A percentile compares a stretch with the other conserved stretches of the same genome.
Evolutionary conservation across 768 basidiomycete species (phyloP).

Genomic region (Trametes punicea): DNA sequence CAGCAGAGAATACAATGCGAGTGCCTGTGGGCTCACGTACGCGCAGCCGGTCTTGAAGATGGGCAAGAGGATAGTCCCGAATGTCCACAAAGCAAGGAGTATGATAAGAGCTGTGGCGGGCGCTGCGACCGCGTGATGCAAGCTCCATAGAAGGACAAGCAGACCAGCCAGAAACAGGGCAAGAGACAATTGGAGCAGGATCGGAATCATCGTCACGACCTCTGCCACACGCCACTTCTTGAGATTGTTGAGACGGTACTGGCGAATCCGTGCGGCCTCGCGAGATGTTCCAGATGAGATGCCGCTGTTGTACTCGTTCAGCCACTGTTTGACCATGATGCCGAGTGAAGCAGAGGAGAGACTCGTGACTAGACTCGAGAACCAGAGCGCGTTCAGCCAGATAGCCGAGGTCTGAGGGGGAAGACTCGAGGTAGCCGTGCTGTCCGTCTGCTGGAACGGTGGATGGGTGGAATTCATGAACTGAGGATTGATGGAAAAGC

Average conservation of each 20-base stretch:
- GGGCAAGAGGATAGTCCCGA: no score
- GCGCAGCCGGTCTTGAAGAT: no score
- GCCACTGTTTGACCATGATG: conserved; percentile 5
- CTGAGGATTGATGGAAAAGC: not conserved
- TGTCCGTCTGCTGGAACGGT: no score
- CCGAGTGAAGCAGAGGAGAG: not conserved
- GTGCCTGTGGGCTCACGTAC: no score
- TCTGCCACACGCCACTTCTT: conserved; percentile 20
- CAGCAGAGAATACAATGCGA: no score
- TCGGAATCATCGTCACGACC: conserved; percentile 20
- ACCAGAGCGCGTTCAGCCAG: conserved; percentile 1
- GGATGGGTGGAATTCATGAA: not conserved
- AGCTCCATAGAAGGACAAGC: not conserved
- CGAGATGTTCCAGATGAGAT: not conserved
- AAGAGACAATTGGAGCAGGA: conserved; percentile 22
- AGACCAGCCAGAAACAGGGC: conserved; percentile 4
- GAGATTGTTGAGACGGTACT: conserved; percentile 7
- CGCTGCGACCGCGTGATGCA: not conserved
- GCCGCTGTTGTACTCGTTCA: not conserved
- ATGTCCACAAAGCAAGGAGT: no score
- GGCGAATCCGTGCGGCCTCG: not conserved
- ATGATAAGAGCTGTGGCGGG: not conserved
- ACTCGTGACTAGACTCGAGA: not conserved
- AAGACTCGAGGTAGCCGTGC: no score
- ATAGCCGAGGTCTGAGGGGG: not conserved